Evolutionary conservation across 169 alveolate genomes (phyloP).

Genomic region (Plasmodium gallinaceum): DNA sequence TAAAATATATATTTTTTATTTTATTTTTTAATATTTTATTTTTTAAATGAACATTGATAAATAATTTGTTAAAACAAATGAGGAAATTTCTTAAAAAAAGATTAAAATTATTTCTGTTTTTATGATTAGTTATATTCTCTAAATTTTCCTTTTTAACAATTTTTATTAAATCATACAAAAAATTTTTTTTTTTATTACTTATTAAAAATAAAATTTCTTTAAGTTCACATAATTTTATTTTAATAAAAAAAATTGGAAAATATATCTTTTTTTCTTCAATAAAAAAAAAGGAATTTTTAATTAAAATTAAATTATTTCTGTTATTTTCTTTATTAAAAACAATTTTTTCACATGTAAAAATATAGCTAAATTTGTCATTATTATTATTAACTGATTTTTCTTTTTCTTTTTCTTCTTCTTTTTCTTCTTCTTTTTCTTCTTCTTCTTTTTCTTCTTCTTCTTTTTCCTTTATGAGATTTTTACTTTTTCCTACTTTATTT

Average conservation of each 20-base stretch:
- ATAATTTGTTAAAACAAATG: conserved; percentile 5
- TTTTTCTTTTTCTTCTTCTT: background rate
- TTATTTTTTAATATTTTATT: background rate
- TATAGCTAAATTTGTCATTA: background rate
- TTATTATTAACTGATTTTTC: background rate
- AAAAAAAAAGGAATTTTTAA: conserved; percentile 35
- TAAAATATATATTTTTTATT: background rate
- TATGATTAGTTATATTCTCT: background rate
- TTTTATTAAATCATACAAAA: conserved; percentile 32
- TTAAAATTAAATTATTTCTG: background rate
- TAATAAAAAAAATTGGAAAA: conserved; percentile 18
- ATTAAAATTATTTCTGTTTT: background rate
- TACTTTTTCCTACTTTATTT: background rate
- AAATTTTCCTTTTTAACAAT: background rate
- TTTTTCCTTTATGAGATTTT: background rate
- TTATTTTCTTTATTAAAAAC: conserved; percentile 19
- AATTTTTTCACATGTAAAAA: conserved; percentile 16
- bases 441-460: background rate
- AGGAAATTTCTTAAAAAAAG: background rate
- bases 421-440: background rate
- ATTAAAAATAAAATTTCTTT: conserved; percentile 24
- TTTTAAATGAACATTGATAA: conserved; percentile 17
- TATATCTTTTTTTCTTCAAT: conserved; percentile 12
- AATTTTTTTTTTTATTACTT: conserved; percentile 5
- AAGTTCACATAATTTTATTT: conserved; percentile 33